These are phyloP conservation scores for Metarhizium humberi DNA, from an alignment of 2,329 filamentous ascomycete genomes.

Conservation along the genomic window DNA sequence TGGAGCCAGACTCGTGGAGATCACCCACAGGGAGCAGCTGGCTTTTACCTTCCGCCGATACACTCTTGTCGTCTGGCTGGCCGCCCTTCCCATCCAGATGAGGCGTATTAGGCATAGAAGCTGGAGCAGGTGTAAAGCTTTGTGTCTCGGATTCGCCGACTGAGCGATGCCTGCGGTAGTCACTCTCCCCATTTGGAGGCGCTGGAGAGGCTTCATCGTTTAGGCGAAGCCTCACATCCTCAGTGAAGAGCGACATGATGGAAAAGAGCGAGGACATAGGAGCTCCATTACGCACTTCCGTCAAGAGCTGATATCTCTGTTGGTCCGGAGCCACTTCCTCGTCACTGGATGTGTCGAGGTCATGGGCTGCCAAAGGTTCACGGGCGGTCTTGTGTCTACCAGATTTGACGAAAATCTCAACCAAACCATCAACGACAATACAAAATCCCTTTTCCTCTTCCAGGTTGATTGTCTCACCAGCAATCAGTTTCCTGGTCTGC, in stretches of 20 bases:
- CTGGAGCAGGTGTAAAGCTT: constrained; percentile 7
- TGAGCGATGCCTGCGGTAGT: constrained; percentile 19
- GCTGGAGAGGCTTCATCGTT: constrained; percentile 46
- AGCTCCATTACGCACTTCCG: constrained; percentile 94
- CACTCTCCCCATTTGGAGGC: constrained; percentile 13
- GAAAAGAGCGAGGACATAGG: constrained; percentile 98
- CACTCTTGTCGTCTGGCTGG: constrained; percentile 3
- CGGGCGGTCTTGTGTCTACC: constrained; percentile 27
- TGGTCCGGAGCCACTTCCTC: constrained; percentile 59
- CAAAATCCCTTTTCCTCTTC: constrained; percentile 99
- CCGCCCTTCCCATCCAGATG: constrained; percentile 20
- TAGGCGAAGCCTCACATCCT: constrained; percentile 74
- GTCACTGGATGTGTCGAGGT: constrained; percentile 44
- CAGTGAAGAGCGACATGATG: constrained; percentile 92
- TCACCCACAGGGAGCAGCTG: constrained; percentile 4
- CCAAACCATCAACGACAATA: constrained; percentile 88
- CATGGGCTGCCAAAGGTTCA: constrained; percentile 19
- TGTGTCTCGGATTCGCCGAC: constrained; percentile 10
- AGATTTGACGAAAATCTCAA: constrained; percentile 98
- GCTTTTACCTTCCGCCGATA: constrained; percentile 10
- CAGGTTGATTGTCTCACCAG: constrained; percentile 86
- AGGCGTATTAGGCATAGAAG: constrained; percentile 30
- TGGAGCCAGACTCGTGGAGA: constrained; percentile 23
- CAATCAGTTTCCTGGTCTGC: constrained; percentile 94
- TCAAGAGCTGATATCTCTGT: constrained; percentile 88